phyloP scores from a whole-genome alignment of 1,284 basidiomycete species.

The Cutaneotrichosporon sp. region DNA sequence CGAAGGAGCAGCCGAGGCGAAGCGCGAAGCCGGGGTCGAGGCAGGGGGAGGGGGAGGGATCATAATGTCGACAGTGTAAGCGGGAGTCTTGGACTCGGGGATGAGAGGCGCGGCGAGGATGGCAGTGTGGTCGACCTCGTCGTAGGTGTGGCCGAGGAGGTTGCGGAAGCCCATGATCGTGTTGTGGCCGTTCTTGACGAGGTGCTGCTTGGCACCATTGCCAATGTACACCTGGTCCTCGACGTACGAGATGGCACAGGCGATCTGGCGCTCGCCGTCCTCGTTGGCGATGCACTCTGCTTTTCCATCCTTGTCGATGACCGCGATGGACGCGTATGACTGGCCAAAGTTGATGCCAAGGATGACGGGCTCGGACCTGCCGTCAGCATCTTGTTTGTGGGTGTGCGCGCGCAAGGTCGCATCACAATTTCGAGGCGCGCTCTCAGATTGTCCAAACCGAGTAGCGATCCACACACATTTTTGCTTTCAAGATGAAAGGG shows the following conservation, averaged over 20 bases:
- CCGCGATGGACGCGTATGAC: slow-evolving; percentile 90
- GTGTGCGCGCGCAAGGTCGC: background rate
- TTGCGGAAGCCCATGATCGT: slow-evolving; percentile 94
- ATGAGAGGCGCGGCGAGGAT: slow-evolving; percentile 58
- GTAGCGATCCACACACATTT: slow-evolving; percentile 16
- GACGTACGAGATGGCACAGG: slow-evolving; percentile 87
- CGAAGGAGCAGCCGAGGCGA: slow-evolving; percentile 59
- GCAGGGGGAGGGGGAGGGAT: slow-evolving; percentile 70
- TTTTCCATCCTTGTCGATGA: slow-evolving; percentile 91
- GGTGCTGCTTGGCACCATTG: slow-evolving; percentile 90
- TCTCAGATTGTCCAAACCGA: background rate
- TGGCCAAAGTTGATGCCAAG: slow-evolving; percentile 98
- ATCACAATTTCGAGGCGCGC: background rate
- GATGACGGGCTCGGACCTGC: slow-evolving; percentile 51
- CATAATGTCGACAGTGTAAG: slow-evolving; percentile 81
- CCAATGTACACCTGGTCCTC: slow-evolving; percentile 93
- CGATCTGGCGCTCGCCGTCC: slow-evolving; percentile 97
- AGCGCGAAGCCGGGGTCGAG: slow-evolving; percentile 43
- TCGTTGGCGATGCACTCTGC: slow-evolving; percentile 97
- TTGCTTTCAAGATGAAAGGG: background rate
- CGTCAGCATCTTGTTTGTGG: slow-evolving; percentile 7
- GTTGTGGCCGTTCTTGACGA: slow-evolving; percentile 92
- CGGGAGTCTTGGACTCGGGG: slow-evolving; percentile 71
- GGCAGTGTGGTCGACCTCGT: slow-evolving; percentile 54
- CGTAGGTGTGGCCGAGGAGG: slow-evolving; percentile 79